These are phyloP conservation scores for Piloderma croceum DNA, from an alignment of 768 basidiomycete species.

Conservation along the genomic window DNA sequence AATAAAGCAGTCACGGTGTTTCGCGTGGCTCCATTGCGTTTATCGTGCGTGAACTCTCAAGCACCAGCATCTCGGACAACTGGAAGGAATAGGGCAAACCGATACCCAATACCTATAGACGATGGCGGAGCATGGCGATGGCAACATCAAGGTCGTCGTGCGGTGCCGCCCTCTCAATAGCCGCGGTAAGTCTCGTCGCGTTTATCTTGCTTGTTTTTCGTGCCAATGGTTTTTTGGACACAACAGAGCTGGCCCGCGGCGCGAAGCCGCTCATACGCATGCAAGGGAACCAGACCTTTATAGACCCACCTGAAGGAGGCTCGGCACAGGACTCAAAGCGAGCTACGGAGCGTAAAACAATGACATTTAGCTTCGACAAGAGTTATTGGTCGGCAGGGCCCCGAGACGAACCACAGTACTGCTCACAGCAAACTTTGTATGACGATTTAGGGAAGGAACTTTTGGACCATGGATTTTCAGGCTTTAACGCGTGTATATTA, in stretches of 20 bases:
- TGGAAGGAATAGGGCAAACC: background rate
- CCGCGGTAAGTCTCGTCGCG: conserved; percentile 57
- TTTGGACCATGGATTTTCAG: conserved; percentile 90
- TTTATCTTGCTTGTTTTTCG: conserved; percentile 1
- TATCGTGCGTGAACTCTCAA: no score
- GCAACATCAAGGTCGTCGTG: conserved; percentile 88
- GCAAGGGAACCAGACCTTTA: conserved; percentile 87
- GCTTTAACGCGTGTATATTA: conserved; percentile 97
- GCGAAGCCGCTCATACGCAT: conserved; percentile 93
- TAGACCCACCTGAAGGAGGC: conserved; percentile 83
- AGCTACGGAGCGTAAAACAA: conserved; percentile 84
- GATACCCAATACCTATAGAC: conserved; percentile 18
- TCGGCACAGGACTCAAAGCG: conserved; percentile 67
- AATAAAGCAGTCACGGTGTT: no score
- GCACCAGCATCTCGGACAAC: no score
- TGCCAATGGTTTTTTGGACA: background rate
- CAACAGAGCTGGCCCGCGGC: conserved; percentile 81
- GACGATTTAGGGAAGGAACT: conserved; percentile 92
- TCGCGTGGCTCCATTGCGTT: no score
- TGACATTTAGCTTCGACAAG: conserved; percentile 94
- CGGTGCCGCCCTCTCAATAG: conserved; percentile 96
- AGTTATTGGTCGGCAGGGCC: conserved; percentile 95
- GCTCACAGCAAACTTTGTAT: conserved; percentile 91
- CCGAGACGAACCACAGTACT: conserved; percentile 84
- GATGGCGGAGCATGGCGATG: conserved; percentile 77